Base-by-base conservation (phyloP, 1,139 yeast genomes). In the Saccharomyces hybrid region DNA sequence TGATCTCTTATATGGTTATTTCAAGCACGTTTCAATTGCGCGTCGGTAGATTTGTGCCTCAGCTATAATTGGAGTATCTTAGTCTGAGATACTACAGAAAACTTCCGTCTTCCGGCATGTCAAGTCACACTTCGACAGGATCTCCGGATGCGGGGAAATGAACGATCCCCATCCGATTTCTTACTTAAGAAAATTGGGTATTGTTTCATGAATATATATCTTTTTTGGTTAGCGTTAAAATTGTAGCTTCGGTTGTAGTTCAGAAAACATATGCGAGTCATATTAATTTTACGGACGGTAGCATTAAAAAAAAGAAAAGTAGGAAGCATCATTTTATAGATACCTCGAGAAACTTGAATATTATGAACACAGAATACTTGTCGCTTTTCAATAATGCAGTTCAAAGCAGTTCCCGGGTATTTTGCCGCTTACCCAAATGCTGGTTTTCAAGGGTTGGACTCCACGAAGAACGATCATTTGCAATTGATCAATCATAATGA, bases 401-500 rank as follows among this genome's bases (percentile, higher is more conserved):
- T 57, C 48, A 51, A 50, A 48, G 66, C 69, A 1, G 42, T 64
- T 42, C 69, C 69, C 26, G 67, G 64, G 2, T 65, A 58, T 42
- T 64, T 64, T 49, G 50, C 57, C 19, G 63, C 62, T 7, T 64
- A 52, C 52, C 57, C 56, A 21, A 29, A 38, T 2, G 51, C 21
- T 1, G 55, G 50, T 7, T 38, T 57, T 1, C 32, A 21, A 6
- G 56, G 56, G 2, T 50, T 60, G 2, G 68, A 63, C 52, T 60
- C 66, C 3, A 54, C 55, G 2, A 42, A 54, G 24, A 52, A 46
- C 0, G 55, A 62, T 49, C 74, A 82, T 58, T 79, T 84, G 61
- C 86, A 88, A 1, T 64, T 73, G 6, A 57, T 69, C 14, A 58
- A 65, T 50, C 59, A 58, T 29, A 62, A 65, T 26, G 66, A 80